Evolutionary conservation across 176 grass and related monocot species (phyloP), one percentile per base, ranked within the genome.

Genomic region (Ensete ventricosum): DNA sequence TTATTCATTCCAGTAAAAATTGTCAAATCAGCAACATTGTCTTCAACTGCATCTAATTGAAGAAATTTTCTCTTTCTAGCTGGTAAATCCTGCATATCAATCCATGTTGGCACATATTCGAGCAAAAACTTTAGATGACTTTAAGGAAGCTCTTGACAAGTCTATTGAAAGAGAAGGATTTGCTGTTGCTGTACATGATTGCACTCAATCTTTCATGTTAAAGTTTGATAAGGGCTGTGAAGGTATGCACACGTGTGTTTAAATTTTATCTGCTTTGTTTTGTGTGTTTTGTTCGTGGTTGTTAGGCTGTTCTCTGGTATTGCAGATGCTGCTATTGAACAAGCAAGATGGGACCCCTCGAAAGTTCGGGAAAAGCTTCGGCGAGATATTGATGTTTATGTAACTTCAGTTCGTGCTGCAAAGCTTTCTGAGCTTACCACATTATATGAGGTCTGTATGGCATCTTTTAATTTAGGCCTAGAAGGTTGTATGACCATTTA

Each of bases 301-400:
- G 64, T 67, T 34, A 34, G 24, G 24, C 14, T 29, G 6, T 67
- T 26, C 16, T 43, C 34, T 5, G 34, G 53, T 72, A 73, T 83
- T 29, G 60, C 86, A 99, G 96, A 94, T 87, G 91, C 88, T 81
- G 78, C 86, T 82, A 91, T 99, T 78, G 77, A 91, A 71, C 96
- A 94, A 94, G 88, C 89, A 81, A 94, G 82, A 19, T 99, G 96
- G 96, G 86, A 99, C 50, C 78, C 88, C 62, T 94, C 83, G 9
- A 99, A 94, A 89, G 76, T 91, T 74, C 85, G 82, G 72, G 96
- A 99, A 78, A 95, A 99, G 78, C 86, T 99, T 84, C 86, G 76
- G 73, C 84, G 91, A 73, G 96, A 99, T 78, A 89, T 99, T 64
- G 96, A 99, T 22, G 70, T 81, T 1, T 88, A 95, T 86, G 79